Evolutionary conservation across 1,284 basidiomycete species (phyloP), one percentile per base, ranked within the genome.

Genomic region (Moniliella sp.): DNA sequence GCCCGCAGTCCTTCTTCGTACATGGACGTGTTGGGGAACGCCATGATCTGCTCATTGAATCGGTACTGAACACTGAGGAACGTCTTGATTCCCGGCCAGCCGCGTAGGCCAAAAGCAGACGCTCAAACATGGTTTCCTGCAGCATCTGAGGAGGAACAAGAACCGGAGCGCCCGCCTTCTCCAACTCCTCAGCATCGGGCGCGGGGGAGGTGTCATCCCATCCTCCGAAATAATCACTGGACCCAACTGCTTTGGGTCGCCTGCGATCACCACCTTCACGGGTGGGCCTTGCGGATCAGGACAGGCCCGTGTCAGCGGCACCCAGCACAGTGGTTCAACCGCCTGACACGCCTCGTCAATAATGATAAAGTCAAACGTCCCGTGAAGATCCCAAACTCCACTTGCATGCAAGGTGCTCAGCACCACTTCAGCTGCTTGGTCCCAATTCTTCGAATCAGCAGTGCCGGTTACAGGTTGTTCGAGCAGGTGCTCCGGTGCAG

Each of bases 311-410:
- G 88, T 70, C 31, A 93, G 78, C 0, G 88, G 84, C 18, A 93
- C 74, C 84, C 88, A 93, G 61, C 86, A 93, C 2, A 83, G 79
- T 5, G 83, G 78, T 63, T 94, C 86, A n/a, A 91, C 60, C 2
- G 83, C 86, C 61, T 94, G 88, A 0, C 86, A 93, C 10, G 61
- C 62, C 63, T 94, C 88, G 46, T 94, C 88, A 25, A 97, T 82
- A 26, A 94, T 77, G 5, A 84, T 74, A 0, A 83, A 75, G 56
- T 94, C 88, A 48, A 93, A 97, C 2, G 34, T 18, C 4, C 36
- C 17, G 2, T 32, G 21, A 14, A 13, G 3, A 4, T 12, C 31
- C 13, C 14, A 4, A 8, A n/a, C 19, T 16, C 84, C 84, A 2
- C 82, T 72, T 3, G 39, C 43, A 30, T 30, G 27, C 10, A 28